Evolutionary conservation across 306 rosid species (phyloP).

Genomic region (Spatholobus suberectus): DNA sequence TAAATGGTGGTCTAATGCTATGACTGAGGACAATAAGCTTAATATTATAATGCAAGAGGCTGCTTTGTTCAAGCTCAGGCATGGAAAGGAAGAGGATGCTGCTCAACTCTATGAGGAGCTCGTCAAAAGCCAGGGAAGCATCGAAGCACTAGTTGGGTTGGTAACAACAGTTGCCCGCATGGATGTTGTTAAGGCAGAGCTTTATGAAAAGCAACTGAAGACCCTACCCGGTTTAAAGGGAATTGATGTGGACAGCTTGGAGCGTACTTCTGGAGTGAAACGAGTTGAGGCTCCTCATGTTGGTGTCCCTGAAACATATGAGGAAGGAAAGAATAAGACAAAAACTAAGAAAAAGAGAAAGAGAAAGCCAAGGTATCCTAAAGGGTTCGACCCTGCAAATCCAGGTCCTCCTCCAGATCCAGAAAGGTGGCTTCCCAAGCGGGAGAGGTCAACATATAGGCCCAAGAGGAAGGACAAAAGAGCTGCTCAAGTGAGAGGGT

Average conservation of each 20-base stretch:
- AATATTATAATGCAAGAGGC: conserved; percentile 83
- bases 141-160: conserved; percentile 88
- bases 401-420: conserved; percentile 99
- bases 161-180: conserved; percentile 79
- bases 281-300: conserved; percentile 62
- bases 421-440: conserved; percentile 98
- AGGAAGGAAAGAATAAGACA: conserved; percentile 78
- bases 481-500: conserved; percentile 98
- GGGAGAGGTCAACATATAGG: conserved; percentile 92
- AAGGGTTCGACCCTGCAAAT: conserved; percentile 93
- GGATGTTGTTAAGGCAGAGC: conserved; percentile 89
- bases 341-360: conserved; percentile 93
- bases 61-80: conserved; percentile 87
- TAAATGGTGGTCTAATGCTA: conserved; percentile 94
- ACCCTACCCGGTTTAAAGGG: conserved; percentile 81
- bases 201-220: conserved; percentile 83
- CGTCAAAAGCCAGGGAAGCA: conserved; percentile 81
- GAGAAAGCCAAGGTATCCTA: conserved; percentile 98
- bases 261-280: conserved; percentile 85
- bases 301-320: conserved; percentile 59
- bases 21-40: conserved; percentile 86
- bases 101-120: conserved; percentile 83
- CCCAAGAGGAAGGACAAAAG: conserved; percentile 98
- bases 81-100: conserved; percentile 87
- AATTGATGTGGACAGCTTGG: conserved; percentile 85